These are phyloP conservation scores for Phytophthora tentaculata DNA, from an alignment of 352 stramenopile species.

Conservation along the genomic window DNA sequence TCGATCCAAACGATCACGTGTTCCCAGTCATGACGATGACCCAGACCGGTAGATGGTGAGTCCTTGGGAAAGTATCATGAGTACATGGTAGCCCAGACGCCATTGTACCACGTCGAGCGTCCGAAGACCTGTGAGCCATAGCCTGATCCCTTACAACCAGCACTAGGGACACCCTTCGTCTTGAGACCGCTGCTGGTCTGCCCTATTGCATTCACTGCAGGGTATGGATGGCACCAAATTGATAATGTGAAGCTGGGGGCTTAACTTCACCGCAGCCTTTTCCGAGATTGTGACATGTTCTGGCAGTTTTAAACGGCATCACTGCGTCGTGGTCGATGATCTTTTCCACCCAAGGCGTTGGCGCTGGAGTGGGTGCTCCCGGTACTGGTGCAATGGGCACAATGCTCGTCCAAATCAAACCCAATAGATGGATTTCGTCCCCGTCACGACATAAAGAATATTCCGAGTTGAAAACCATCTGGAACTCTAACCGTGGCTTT, in stretches of 20 bases:
- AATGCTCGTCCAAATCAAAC: constrained; percentile 22
- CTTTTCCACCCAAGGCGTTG: constrained; percentile 15
- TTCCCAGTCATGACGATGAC: constrained; percentile 18
- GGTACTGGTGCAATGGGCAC: not conserved
- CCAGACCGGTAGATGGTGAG: constrained; percentile 3
- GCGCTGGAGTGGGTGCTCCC: constrained; percentile 1
- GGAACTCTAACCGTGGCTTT: constrained; percentile 5
- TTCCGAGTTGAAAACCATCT: constrained; percentile 16
- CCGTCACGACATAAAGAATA: constrained; percentile 16
- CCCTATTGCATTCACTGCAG: constrained; percentile 8
- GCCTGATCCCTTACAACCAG: constrained; percentile 5
- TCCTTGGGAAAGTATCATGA: constrained; percentile 21
- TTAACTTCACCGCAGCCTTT: constrained; percentile 9
- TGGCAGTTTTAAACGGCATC: constrained; percentile 1
- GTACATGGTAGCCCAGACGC: constrained; percentile 18
- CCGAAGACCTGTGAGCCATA: constrained; percentile 14
- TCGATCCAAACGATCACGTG: constrained; percentile 16
- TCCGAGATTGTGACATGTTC: constrained; percentile 6
- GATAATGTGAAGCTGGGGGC: constrained; percentile 8
- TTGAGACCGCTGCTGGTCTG: constrained; percentile 8
- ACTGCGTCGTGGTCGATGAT: constrained; percentile 9
- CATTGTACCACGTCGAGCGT: constrained; percentile 6
- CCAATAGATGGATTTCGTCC: constrained; percentile 18
- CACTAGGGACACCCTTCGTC: not conserved
- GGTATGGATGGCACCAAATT: constrained; percentile 10